Percentiles rank a stretch among this genome's conserved stretches.
Conservation (phyloP, 257 asterid species). For the Apocynum venetum region DNA sequence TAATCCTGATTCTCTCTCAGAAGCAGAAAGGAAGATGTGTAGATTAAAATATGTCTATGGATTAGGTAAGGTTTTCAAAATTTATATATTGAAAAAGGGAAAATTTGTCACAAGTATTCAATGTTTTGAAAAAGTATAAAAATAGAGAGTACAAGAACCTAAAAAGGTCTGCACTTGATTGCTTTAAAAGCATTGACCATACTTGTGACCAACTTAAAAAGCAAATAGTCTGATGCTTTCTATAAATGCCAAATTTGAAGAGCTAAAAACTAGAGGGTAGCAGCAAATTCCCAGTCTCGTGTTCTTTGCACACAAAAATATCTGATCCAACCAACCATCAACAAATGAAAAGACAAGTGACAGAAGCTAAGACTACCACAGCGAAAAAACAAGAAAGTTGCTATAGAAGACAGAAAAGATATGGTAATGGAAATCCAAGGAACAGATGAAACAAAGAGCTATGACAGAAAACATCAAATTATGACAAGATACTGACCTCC, state of each 20-base stretch:
- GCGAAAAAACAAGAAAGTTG: neutral
- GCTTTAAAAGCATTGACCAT: neutral
- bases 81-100: too few relatives aligned
- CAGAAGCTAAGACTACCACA: too few relatives aligned
- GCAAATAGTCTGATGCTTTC: neutral
- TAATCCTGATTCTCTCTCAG: neutral
- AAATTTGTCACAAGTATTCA: too few relatives aligned
- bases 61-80: too few relatives aligned
- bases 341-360: neutral
- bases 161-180: too few relatives aligned
- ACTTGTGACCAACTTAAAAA: neutral
- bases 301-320: neutral
- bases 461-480: conserved; percentile 4
- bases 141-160: too few relatives aligned
- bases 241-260: neutral
- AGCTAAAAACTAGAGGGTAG: neutral
- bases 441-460: conserved; percentile 13
- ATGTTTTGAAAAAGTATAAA: too few relatives aligned
- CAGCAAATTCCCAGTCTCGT: neutral
- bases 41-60: too few relatives aligned
- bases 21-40: too few relatives aligned
- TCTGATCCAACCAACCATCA: neutral
- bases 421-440: neutral
- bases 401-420: neutral
- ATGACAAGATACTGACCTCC: conserved; percentile 41